phyloP scores from a whole-genome alignment of 805 yeast species.

The Ogataea pilisensis region DNA sequence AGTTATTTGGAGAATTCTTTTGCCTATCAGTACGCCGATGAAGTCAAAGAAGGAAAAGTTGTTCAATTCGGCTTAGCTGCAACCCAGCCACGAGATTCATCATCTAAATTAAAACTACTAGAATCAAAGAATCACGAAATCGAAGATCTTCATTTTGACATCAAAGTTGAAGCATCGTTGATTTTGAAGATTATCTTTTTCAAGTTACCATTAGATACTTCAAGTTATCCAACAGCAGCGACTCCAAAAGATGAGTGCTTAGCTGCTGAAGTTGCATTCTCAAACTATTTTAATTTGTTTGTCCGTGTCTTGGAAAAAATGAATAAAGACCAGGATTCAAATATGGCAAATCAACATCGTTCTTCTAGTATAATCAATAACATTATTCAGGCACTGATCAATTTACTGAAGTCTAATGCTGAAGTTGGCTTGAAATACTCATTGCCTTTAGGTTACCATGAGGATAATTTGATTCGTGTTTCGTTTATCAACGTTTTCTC shows the following conservation, averaged over 20 bases:
- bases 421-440: slow-evolving; percentile 76
- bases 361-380: slow-evolving; percentile 54
- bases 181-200: slow-evolving; percentile 53
- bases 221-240: slow-evolving; percentile 39
- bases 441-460: slow-evolving; percentile 73
- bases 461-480: slow-evolving; percentile 57
- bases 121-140: slow-evolving; percentile 23
- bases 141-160: slow-evolving; percentile 27
- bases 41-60: slow-evolving; percentile 29
- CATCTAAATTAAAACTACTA: slow-evolving; percentile 6
- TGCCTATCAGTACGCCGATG: slow-evolving; percentile 11
- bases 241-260: slow-evolving; percentile 20
- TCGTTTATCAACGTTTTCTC: slow-evolving; percentile 77
- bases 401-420: slow-evolving; percentile 65
- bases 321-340: slow-evolving; percentile 20
- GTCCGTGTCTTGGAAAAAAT: slow-evolving; percentile 50
- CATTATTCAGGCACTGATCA: slow-evolving; percentile 61
- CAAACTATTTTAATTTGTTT: slow-evolving; percentile 61
- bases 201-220: slow-evolving; percentile 56
- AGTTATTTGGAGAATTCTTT: slow-evolving; percentile 33
- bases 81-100: neutral
- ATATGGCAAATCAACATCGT: slow-evolving; percentile 42
- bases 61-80: slow-evolving; percentile 5
- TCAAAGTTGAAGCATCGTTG: slow-evolving; percentile 49
- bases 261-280: slow-evolving; percentile 51